phyloP scores from a whole-genome alignment of 192 early-diverging fungal genomes.

The Geranomyces variabilis region DNA sequence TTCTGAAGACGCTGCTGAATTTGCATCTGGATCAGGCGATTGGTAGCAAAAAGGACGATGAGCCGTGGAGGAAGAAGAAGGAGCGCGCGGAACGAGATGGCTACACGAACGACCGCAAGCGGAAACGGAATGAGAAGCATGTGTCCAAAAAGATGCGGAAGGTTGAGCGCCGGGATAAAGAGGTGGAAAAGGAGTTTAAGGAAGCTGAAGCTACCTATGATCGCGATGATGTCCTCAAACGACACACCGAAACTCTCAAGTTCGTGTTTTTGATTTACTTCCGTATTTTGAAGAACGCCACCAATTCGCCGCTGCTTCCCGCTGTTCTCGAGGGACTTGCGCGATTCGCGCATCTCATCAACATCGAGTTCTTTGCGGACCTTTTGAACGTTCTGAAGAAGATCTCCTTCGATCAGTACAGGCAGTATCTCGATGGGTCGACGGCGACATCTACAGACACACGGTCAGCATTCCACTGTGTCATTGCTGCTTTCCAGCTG shows the following conservation, averaged over 20 bases:
- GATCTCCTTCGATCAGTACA: constrained; percentile 71
- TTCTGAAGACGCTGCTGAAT: constrained; percentile 78
- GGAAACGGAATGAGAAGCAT: constrained; percentile 54
- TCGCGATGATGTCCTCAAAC: constrained; percentile 78
- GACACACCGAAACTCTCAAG: constrained; percentile 92
- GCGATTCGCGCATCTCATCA: constrained; percentile 93
- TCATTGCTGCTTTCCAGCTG: constrained; percentile 86
- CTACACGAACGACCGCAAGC: constrained; percentile 40
- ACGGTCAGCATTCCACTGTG: constrained; percentile 80
- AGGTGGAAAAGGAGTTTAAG: constrained; percentile 78
- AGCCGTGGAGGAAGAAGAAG: constrained; percentile 25
- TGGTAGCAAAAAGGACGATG: constrained; percentile 32
- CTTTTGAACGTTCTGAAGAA: constrained; percentile 81
- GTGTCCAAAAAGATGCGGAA: constrained; percentile 66
- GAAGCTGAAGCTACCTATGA: constrained; percentile 90
- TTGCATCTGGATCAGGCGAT: constrained; percentile 82
- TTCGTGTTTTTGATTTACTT: constrained; percentile 94
- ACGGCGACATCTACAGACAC: constrained; percentile 50
- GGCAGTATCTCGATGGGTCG: constrained; percentile 50
- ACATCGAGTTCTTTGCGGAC: constrained; percentile 93
- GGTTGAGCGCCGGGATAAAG: constrained; percentile 68
- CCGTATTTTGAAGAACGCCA: constrained; percentile 86
- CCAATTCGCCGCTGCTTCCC: constrained; percentile 72
- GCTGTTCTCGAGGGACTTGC: constrained; percentile 80
- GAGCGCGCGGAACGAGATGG: constrained; percentile 33